phyloP scores from a whole-genome alignment of 257 asterid genomes.

The Fraxinus pennsylvanica region DNA sequence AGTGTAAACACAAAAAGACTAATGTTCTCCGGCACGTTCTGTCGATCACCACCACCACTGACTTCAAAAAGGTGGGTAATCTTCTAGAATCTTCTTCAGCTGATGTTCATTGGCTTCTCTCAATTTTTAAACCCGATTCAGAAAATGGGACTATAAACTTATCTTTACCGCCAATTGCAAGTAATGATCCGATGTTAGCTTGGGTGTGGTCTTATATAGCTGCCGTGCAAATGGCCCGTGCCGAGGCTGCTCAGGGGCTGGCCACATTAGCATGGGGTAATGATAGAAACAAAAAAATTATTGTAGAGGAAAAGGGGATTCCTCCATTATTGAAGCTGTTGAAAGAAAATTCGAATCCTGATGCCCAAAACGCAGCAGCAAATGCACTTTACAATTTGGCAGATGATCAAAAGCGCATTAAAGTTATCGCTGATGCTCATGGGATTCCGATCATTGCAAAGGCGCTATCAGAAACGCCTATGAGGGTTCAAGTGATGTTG shows the following conservation, averaged over 20 bases:
- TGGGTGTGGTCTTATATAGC: slow-evolving; percentile 61
- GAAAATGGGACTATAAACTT: slow-evolving; percentile 24
- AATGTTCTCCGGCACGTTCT: slow-evolving; percentile 56
- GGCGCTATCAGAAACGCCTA: slow-evolving; percentile 37
- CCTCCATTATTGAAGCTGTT: slow-evolving; percentile 57
- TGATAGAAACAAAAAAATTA: slow-evolving; percentile 40
- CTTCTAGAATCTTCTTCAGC: slow-evolving; percentile 48
- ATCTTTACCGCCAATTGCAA: slow-evolving; percentile 57
- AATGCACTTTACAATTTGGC: slow-evolving; percentile 47
- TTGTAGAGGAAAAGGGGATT: slow-evolving; percentile 53
- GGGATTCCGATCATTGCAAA: slow-evolving; percentile 47
- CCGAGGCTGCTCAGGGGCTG: slow-evolving; percentile 46
- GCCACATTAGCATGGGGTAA: slow-evolving; percentile 36
- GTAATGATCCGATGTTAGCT: slow-evolving; percentile 51
- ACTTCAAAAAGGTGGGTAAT: slow-evolving; percentile 40
- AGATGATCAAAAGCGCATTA: slow-evolving; percentile 36
- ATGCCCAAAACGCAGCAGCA: slow-evolving; percentile 54
- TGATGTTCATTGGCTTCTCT: slow-evolving; percentile 51
- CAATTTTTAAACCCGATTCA: slow-evolving; percentile 36
- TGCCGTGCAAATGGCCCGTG: slow-evolving; percentile 51
- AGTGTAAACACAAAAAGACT: slow-evolving; percentile 48
- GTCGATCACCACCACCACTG: slow-evolving; percentile 56
- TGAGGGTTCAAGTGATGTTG: slow-evolving; percentile 37
- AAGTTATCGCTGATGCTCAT: slow-evolving; percentile 27
- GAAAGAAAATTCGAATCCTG: slow-evolving; percentile 42